Conservation (phyloP, 805 yeast genomes). For the Teunomyces atbi region DNA sequence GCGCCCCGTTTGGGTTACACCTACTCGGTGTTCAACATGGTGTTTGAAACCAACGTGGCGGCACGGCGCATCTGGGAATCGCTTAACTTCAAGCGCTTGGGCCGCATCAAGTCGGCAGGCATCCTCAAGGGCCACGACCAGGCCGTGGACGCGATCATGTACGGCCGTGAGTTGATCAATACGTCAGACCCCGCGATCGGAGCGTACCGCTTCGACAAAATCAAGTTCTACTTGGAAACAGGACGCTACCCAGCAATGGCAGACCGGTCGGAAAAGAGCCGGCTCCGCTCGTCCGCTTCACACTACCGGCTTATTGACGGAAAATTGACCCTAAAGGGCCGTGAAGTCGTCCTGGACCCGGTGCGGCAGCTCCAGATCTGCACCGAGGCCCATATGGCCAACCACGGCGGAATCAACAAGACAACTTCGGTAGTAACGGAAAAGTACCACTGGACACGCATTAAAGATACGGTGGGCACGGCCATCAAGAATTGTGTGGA, state of each 20-base stretch:
- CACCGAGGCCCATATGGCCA: slow-evolving; percentile 60
- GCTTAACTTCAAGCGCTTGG: slow-evolving; percentile 72
- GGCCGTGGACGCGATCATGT: slow-evolving; percentile 84
- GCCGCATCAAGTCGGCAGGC: slow-evolving; percentile 84
- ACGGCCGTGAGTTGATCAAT: slow-evolving; percentile 74
- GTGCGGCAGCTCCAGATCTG: slow-evolving; percentile 74
- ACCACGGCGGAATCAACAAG: slow-evolving; percentile 87
- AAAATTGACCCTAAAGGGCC: slow-evolving; percentile 68
- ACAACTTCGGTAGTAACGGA: slow-evolving; percentile 77
- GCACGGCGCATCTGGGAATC: slow-evolving; percentile 78
- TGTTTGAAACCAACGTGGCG: slow-evolving; percentile 84
- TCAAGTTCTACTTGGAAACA: slow-evolving; percentile 73
- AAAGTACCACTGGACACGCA: slow-evolving; percentile 86
- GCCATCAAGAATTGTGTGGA: slow-evolving; percentile 74
- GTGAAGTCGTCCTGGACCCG: slow-evolving; percentile 80
- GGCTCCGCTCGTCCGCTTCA: slow-evolving; percentile 76
- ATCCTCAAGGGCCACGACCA: slow-evolving; percentile 78
- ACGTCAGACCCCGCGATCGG: slow-evolving; percentile 48
- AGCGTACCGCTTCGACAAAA: slow-evolving; percentile 68
- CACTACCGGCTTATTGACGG: slow-evolving; percentile 74
- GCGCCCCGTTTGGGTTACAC: slow-evolving; percentile 87
- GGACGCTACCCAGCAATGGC: slow-evolving; percentile 85
- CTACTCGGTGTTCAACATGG: slow-evolving; percentile 76
- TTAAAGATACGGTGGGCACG: slow-evolving; percentile 80
- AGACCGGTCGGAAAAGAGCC: slow-evolving; percentile 81